Evolutionary conservation across 148 eudicot species (phyloP).

Genomic region (Talinum fruticosum): DNA sequence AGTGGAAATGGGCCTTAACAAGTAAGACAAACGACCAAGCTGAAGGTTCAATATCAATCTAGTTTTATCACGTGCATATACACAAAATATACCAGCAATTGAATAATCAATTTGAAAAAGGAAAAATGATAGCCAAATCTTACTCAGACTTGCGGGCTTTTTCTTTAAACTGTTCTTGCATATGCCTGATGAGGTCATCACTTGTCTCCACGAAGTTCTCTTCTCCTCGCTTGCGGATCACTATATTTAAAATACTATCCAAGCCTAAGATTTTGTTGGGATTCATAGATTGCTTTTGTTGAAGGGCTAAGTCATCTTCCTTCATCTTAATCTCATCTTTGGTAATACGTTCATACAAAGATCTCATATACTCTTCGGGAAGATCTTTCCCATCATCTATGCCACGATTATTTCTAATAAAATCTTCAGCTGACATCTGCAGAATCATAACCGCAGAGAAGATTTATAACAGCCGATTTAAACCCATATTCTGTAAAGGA

Average conservation of each 20-base stretch:
- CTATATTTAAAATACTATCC: conserved; percentile 90
- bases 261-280: conserved; percentile 81
- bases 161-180: conserved; percentile 98
- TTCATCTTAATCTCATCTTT: conserved; percentile 96
- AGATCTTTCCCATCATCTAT: conserved; percentile 99
- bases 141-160: conserved; percentile 99
- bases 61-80: neutral
- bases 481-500: conserved; percentile 8
- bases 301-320: conserved; percentile 68
- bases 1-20: neutral
- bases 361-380: conserved; percentile 82
- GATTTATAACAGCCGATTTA: conserved; percentile 1
- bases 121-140: conserved; percentile 28
- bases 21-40: neutral
- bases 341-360: conserved; percentile 88
- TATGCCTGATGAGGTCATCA: conserved; percentile 90
- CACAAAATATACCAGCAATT: neutral
- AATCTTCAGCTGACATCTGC: conserved; percentile 98
- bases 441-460: conserved; percentile 5
- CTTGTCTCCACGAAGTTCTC: conserved; percentile 73
- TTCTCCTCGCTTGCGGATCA: conserved; percentile 80
- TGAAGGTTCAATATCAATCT: neutral
- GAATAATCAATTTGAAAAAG: conserved; percentile 2
- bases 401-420: conserved; percentile 94
- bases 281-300: conserved; percentile 78